Conservation (phyloP, 352 stramenopile genomes). For the Phytophthora multivora region DNA sequence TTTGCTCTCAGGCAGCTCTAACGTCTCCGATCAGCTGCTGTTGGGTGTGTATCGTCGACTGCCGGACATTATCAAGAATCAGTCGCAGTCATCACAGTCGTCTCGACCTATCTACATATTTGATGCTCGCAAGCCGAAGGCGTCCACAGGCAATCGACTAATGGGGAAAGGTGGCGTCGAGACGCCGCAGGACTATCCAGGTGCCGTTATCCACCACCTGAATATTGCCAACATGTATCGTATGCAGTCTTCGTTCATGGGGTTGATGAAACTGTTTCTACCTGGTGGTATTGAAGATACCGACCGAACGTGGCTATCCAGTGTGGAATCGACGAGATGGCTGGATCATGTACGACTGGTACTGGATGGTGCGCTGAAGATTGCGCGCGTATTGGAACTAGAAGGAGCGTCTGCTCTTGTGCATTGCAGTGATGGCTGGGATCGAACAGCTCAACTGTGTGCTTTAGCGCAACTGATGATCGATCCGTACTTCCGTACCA, state of each 20-base stretch:
- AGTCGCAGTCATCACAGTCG: conserved; percentile 63
- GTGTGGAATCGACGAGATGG: conserved; percentile 81
- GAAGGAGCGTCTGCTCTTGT: conserved; percentile 84
- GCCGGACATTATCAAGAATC: conserved; percentile 83
- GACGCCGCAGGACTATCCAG: conserved; percentile 79
- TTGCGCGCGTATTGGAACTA: conserved; percentile 85
- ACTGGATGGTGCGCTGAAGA: conserved; percentile 80
- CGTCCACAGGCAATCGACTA: conserved; percentile 88
- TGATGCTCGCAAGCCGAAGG: conserved; percentile 89
- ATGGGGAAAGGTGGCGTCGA: conserved; percentile 93
- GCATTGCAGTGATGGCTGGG: conserved; percentile 90
- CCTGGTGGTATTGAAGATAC: conserved; percentile 66
- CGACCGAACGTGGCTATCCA: conserved; percentile 72
- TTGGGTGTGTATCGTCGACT: conserved; percentile 75
- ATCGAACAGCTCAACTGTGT: conserved; percentile 82
- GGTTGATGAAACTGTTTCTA: conserved; percentile 73
- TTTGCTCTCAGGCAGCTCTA: conserved; percentile 71
- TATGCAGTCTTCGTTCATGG: conserved; percentile 84
- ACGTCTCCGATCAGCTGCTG: conserved; percentile 77
- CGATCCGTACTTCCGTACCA: conserved; percentile 87
- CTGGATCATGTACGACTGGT: conserved; percentile 86
- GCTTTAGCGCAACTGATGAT: conserved; percentile 88
- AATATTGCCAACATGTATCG: conserved; percentile 95
- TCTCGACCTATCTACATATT: conserved; percentile 90
- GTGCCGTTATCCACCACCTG: conserved; percentile 81